Percentiles rank a stretch among this genome's conserved stretches.
These are phyloP conservation scores for Hanseniaspora sp. DNA, from an alignment of 1,139 yeast genomes.

Conservation along the genomic window DNA sequence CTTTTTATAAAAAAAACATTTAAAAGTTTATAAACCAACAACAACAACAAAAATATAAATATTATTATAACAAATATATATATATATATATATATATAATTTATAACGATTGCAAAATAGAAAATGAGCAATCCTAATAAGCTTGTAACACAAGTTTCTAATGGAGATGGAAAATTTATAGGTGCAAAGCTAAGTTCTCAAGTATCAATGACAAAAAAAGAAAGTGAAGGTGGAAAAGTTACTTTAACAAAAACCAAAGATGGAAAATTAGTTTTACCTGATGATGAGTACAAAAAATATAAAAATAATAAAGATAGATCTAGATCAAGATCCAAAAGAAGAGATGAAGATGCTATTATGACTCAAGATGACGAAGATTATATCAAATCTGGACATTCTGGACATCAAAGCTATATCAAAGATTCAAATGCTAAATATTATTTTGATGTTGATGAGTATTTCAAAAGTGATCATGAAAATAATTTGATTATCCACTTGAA, in stretches of 20 bases:
- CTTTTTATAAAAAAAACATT: too few relatives aligned
- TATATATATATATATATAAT: too few relatives aligned
- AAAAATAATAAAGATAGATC: constrained; percentile 2
- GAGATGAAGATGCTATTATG: constrained; percentile 2
- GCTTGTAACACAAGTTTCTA: constrained; percentile 13
- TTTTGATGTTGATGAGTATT: constrained; percentile 28
- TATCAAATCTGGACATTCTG: constrained; percentile 23
- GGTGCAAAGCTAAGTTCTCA: constrained; percentile 13
- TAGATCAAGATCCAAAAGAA: constrained; percentile 1
- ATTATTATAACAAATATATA: too few relatives aligned
- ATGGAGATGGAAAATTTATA: constrained; percentile 7
- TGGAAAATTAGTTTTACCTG: constrained; percentile 12
- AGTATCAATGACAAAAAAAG: constrained; percentile 13
- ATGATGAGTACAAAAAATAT: constrained; percentile 3
- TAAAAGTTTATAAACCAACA: too few relatives aligned
- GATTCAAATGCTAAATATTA: constrained; percentile 43
- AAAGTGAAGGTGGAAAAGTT: constrained; percentile 8
- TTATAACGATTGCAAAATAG: too few relatives aligned
- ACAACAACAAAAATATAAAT: too few relatives aligned
- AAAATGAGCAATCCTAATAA: constrained; percentile 11
- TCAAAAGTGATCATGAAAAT: constrained; percentile 38
- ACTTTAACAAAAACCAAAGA: constrained; percentile 2
- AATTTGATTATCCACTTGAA: constrained; percentile 53
- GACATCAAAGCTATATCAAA: constrained; percentile 46
- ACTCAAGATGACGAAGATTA: constrained; percentile 3